Conservation (phyloP, 1,284 basidiomycete genomes). For the Chiua sp. region DNA sequence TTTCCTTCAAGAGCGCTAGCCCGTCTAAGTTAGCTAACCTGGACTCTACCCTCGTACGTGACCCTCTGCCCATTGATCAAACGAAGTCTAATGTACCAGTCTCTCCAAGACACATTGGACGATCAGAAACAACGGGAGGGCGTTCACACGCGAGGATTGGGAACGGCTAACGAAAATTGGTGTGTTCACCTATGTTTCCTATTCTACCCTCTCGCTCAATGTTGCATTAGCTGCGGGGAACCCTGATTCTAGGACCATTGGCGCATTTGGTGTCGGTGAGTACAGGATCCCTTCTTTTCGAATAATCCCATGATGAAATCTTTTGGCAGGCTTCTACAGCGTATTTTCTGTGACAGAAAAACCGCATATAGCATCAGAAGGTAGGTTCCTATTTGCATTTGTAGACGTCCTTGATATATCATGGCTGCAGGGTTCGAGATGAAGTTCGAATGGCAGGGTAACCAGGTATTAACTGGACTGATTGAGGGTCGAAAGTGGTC, state of each 20-base stretch:
- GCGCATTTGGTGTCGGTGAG: constrained; percentile 58
- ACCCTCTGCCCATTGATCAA: background rate
- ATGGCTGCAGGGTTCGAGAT: constrained; percentile 59
- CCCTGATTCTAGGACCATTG: constrained; percentile 70
- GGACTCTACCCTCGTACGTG: background rate
- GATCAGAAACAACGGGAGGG: constrained; percentile 87
- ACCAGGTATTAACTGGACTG: background rate
- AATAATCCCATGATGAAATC: background rate
- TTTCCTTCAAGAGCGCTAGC: constrained; percentile 66
- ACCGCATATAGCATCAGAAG: background rate
- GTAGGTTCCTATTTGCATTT: background rate
- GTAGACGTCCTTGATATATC: background rate
- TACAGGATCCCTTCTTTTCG: constrained; percentile 49
- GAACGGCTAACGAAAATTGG: background rate
- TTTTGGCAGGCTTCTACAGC: constrained; percentile 10
- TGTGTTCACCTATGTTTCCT: background rate
- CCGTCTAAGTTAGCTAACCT: background rate
- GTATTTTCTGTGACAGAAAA: constrained; percentile 9
- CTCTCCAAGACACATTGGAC: constrained; percentile 49
- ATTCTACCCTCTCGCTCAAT: constrained; percentile 59
- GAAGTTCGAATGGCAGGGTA: constrained; percentile 62
- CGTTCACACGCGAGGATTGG: constrained; percentile 47
- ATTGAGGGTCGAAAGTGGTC: background rate
- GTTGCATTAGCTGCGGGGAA: constrained; percentile 71
- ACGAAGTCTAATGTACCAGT: background rate